phyloP scores from a whole-genome alignment of 345 rosid genomes.

The Crucihimalaya himalaica region DNA sequence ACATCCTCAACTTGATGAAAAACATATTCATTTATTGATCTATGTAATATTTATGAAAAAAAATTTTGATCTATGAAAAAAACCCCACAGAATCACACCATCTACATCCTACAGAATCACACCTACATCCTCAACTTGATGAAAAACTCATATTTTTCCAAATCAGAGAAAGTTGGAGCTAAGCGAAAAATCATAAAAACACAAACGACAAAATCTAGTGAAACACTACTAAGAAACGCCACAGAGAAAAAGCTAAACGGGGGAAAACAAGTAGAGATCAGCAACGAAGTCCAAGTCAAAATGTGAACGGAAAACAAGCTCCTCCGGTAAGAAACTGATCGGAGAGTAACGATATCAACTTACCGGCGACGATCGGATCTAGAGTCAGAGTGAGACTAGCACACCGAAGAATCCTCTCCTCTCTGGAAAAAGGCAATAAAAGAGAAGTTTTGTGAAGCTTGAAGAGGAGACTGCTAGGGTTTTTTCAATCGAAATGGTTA shows the following conservation, averaged over 20 bases:
- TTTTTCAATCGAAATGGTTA: too few relatives aligned
- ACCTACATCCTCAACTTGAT: too few relatives aligned
- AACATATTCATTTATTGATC: too few relatives aligned
- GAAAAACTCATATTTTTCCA: background rate
- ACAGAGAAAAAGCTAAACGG: constrained; percentile 11
- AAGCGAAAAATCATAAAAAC: constrained; percentile 1
- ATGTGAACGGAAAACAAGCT: constrained; percentile 13
- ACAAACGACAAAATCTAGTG: constrained; percentile 19
- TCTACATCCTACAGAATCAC: too few relatives aligned
- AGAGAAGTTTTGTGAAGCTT: constrained; percentile 38
- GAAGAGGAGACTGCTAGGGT: constrained; percentile 17
- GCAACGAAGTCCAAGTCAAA: constrained; percentile 20
- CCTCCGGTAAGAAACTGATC: constrained; percentile 10
- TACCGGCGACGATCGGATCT: constrained; percentile 35
- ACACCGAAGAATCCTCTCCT: constrained; percentile 33
- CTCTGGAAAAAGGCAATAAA: too few relatives aligned
- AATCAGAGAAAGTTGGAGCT: constrained; percentile 16
- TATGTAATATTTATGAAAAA: too few relatives aligned
- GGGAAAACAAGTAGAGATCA: constrained; percentile 21
- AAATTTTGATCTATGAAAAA: too few relatives aligned
- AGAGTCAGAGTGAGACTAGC: constrained; percentile 14
- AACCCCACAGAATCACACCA: too few relatives aligned
- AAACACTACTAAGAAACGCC: constrained; percentile 24
- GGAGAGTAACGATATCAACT: constrained; percentile 3
- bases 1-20: too few relatives aligned